These are phyloP conservation scores for Colletotrichum paranaense DNA, from an alignment of 2,329 filamentous ascomycete species.

Conservation along the genomic window DNA sequence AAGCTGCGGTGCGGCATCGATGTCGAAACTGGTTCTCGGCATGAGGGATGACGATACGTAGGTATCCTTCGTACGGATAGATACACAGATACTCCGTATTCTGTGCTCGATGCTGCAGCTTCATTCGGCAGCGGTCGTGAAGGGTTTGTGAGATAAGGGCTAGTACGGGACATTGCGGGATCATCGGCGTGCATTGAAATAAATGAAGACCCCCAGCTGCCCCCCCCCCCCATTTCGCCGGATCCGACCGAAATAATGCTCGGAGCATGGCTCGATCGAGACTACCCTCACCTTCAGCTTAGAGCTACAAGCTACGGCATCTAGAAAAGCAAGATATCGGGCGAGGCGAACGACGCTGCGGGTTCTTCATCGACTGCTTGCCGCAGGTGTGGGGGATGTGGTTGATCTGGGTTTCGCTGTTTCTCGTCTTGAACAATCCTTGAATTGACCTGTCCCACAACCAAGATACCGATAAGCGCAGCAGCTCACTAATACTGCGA, in stretches of 20 bases:
- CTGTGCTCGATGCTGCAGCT: background rate
- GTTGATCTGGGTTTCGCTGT: background rate
- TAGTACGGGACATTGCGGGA: slow-evolving; percentile 1
- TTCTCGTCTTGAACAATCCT: background rate
- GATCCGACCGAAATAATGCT: slow-evolving; percentile 8
- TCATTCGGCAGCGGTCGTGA: background rate
- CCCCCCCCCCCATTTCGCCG: background rate
- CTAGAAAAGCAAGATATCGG: background rate
- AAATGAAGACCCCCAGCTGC: background rate
- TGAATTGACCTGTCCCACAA: background rate
- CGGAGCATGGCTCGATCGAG: slow-evolving; percentile 2
- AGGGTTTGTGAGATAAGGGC: slow-evolving; percentile 13
- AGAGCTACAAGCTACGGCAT: background rate
- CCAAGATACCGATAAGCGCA: background rate
- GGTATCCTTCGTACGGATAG: background rate
- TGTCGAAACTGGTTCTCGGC: background rate
- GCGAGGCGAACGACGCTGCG: background rate
- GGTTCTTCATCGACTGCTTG: background rate
- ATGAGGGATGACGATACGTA: background rate
- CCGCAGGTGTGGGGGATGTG: background rate
- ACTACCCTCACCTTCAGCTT: background rate
- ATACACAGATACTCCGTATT: background rate
- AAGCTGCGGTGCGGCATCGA: slow-evolving; percentile 1
- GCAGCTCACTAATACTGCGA: background rate
- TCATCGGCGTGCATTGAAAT: background rate